Percentiles rank a stretch among this genome's conserved stretches.
Evolutionary conservation across 75 land plant genomes (phyloP).

Genomic region (Gnetum montanum): DNA sequence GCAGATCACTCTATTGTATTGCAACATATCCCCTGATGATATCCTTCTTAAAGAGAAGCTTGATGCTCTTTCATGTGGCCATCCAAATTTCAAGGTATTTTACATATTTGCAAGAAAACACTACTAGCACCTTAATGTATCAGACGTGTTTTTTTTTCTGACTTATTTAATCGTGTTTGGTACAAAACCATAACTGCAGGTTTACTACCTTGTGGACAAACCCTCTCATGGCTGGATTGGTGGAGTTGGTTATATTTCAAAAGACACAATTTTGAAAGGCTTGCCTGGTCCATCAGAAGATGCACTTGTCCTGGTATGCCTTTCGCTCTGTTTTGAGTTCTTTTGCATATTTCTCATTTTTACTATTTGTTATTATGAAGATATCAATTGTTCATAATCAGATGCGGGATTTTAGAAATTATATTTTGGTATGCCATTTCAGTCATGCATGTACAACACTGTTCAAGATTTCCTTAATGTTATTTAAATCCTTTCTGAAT

Average conservation of each 20-base stretch:
- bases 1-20: constrained; percentile 86
- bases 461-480: too few species aligned
- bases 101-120: not conserved
- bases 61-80: constrained; percentile 57
- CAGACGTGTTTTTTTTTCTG: not conserved
- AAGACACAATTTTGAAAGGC: constrained; percentile 74
- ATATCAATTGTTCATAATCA: too few species aligned
- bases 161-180: too few species aligned
- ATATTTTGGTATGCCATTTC: too few species aligned
- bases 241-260: constrained; percentile 64
- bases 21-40: constrained; percentile 88
- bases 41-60: constrained; percentile 80
- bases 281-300: constrained; percentile 75
- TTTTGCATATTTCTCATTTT: not conserved
- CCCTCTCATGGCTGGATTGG: constrained; percentile 76
- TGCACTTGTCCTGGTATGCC: constrained; percentile 72
- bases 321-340: not conserved
- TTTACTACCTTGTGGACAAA: constrained; percentile 80
- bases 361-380: not conserved
- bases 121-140: not conserved
- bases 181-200: too few species aligned
- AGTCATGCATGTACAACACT: too few species aligned
- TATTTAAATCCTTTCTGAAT: too few species aligned
- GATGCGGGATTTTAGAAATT: too few species aligned
- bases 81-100: constrained; percentile 88